A percentile compares a stretch with the other conserved stretches of the same genome.
These are phyloP conservation scores for Aegilops speltoides DNA, from an alignment of 176 grass and related monocot species.

Conservation along the genomic window DNA sequence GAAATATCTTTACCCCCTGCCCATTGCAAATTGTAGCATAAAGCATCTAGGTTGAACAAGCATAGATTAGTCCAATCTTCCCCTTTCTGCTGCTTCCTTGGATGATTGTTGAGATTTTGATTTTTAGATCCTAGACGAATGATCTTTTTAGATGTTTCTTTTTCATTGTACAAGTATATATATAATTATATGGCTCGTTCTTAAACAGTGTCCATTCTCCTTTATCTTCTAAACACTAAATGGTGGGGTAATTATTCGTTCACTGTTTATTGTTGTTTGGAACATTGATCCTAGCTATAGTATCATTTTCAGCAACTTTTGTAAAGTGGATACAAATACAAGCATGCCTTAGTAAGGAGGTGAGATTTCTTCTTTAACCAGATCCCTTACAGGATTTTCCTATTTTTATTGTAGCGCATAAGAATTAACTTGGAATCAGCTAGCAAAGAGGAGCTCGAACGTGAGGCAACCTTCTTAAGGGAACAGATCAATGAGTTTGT, in stretches of 20 bases:
- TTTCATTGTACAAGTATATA: background rate
- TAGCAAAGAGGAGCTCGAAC: too few species aligned
- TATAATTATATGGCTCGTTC: background rate
- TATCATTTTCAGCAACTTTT: background rate
- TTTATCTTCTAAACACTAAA: background rate
- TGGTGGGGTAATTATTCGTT: background rate
- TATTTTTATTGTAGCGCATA: too few species aligned
- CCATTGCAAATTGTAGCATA: background rate
- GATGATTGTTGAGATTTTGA: too few species aligned
- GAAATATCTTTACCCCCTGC: background rate
- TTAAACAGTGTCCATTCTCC: background rate
- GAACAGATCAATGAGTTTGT: too few species aligned
- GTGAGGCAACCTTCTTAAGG: too few species aligned
- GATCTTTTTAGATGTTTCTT: too few species aligned
- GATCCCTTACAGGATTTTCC: too few species aligned
- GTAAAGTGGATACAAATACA: too few species aligned
- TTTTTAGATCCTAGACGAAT: too few species aligned
- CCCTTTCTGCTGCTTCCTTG: background rate
- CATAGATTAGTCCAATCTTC: background rate
- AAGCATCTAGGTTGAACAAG: background rate
- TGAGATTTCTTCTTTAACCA: too few species aligned
- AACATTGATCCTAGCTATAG: background rate
- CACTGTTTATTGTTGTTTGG: background rate
- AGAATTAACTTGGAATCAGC: too few species aligned
- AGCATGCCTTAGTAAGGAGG: too few species aligned